A percentile compares a stretch with the other conserved stretches of the same genome.
Evolutionary conservation across 176 grass and related monocot genomes (phyloP).

Genomic region (Juncus inflexus): DNA sequence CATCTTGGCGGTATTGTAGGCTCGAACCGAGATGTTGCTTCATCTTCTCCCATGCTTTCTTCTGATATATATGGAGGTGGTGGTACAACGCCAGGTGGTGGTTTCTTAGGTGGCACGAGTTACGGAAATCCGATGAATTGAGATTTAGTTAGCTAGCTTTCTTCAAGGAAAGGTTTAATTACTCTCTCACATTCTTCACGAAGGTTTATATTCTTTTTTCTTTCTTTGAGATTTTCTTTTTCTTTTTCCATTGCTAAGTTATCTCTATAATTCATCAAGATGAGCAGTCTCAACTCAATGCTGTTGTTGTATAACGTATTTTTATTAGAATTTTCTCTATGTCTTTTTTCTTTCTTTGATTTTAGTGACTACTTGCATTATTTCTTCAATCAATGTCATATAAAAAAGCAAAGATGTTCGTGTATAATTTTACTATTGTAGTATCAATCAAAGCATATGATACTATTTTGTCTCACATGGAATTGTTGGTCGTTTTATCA

Average conservation of each 20-base stretch:
- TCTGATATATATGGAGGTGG: constrained; percentile 40
- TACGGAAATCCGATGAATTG: constrained; percentile 59
- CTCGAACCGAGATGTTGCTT: constrained; percentile 21
- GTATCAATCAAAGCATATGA: constrained; percentile 23
- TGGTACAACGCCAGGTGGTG: constrained; percentile 17
- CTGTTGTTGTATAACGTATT: constrained; percentile 20
- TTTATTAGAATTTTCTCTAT: constrained; percentile 14
- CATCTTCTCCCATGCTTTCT: constrained; percentile 30
- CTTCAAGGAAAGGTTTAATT: constrained; percentile 14
- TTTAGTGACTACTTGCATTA: constrained; percentile 1
- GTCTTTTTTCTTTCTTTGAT: not conserved
- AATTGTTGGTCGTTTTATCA: constrained; percentile 22
- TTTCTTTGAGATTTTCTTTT: constrained; percentile 28
- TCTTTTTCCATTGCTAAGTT: constrained; percentile 17
- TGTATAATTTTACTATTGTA: constrained; percentile 1
- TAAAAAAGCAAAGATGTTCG: not conserved
- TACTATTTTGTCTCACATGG: constrained; percentile 14
- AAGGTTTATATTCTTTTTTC: constrained; percentile 29
- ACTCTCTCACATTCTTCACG: constrained; percentile 28
- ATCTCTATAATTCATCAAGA: constrained; percentile 33
- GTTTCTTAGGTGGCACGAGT: constrained; percentile 54
- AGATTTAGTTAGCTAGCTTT: constrained; percentile 6
- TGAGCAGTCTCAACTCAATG: constrained; percentile 16
- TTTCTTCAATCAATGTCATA: constrained; percentile 17
- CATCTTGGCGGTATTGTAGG: constrained; percentile 57